Conservation (phyloP, 768 basidiomycete genomes). For the Glaciozyma martinii region DNA sequence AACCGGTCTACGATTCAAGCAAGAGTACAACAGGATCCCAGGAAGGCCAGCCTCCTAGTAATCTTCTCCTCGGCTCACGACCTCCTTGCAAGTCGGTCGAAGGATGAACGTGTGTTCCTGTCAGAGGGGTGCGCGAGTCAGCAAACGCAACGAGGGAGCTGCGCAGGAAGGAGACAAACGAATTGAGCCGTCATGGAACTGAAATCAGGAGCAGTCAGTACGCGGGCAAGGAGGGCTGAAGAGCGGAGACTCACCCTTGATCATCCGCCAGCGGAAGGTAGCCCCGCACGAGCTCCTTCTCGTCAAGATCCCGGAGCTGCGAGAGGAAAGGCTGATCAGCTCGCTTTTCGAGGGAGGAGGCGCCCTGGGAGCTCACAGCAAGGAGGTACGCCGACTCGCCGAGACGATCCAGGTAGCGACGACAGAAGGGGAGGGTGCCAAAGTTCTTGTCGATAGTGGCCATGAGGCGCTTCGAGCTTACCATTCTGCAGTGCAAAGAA, state of each 20-base stretch:
- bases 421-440: constrained; percentile 89
- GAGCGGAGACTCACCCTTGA: too few relatives aligned
- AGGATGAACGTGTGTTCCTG: constrained; percentile 46
- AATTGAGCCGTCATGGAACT: constrained; percentile 79
- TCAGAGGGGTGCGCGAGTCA: neutral
- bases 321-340: neutral
- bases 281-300: constrained; percentile 76
- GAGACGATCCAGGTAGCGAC: constrained; percentile 82
- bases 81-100: constrained; percentile 47
- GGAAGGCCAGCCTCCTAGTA: constrained; percentile 35
- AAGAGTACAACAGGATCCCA: too few relatives aligned
- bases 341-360: neutral
- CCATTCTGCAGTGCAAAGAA: constrained; percentile 48
- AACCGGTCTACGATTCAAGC: too few relatives aligned
- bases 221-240: too few relatives aligned
- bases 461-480: constrained; percentile 73
- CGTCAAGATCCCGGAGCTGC: constrained; percentile 80
- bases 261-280: constrained; percentile 77
- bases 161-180: constrained; percentile 30
- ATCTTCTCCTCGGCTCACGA: constrained; percentile 45
- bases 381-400: constrained; percentile 93
- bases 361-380: constrained; percentile 49
- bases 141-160: neutral
- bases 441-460: constrained; percentile 85
- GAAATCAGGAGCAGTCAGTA: neutral